Conservation (phyloP, 1,139 yeast species). For the Torulaspora globosa region DNA sequence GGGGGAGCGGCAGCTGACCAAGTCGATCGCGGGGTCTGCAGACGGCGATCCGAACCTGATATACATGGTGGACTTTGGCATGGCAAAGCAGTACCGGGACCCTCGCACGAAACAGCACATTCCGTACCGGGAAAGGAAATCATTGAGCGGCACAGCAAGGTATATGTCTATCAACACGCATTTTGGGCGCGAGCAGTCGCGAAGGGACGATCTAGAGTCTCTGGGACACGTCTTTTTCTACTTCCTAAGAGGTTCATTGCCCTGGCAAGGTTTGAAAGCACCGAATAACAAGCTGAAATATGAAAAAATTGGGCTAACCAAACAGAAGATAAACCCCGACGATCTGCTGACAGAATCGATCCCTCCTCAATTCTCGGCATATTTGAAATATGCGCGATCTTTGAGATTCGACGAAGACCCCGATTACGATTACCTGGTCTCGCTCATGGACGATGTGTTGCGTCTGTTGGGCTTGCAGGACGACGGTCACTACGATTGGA, state of each 20-base stretch:
- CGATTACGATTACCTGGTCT: conserved; percentile 80
- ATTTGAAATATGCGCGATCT: conserved; percentile 75
- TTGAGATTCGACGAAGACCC: conserved; percentile 91
- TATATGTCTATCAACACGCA: conserved; percentile 98
- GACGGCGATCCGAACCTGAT: conserved; percentile 41
- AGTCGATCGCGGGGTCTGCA: conserved; percentile 29
- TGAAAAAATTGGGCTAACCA: conserved; percentile 93
- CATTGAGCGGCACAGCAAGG: conserved; percentile 93
- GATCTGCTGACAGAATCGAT: conserved; percentile 64
- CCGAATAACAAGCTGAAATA: conserved; percentile 94
- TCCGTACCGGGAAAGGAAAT: conserved; percentile 92
- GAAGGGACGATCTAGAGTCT: conserved; percentile 94
- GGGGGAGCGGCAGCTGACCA: conserved; percentile 18
- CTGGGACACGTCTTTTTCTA: conserved; percentile 94
- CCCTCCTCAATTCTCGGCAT: conserved; percentile 84
- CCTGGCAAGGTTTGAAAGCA: conserved; percentile 99
- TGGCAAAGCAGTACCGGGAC: conserved; percentile 97
- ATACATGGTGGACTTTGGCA: conserved; percentile 83
- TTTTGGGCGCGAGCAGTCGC: conserved; percentile 90
- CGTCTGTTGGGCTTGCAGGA: conserved; percentile 66
- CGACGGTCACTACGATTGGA: conserved; percentile 93
- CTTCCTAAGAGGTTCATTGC: conserved; percentile 87
- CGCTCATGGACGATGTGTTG: conserved; percentile 69
- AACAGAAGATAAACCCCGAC: conserved; percentile 75
- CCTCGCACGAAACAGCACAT: conserved; percentile 93